These are phyloP conservation scores for Barbarea vulgaris DNA, from an alignment of 345 rosid genomes.

Conservation along the genomic window DNA sequence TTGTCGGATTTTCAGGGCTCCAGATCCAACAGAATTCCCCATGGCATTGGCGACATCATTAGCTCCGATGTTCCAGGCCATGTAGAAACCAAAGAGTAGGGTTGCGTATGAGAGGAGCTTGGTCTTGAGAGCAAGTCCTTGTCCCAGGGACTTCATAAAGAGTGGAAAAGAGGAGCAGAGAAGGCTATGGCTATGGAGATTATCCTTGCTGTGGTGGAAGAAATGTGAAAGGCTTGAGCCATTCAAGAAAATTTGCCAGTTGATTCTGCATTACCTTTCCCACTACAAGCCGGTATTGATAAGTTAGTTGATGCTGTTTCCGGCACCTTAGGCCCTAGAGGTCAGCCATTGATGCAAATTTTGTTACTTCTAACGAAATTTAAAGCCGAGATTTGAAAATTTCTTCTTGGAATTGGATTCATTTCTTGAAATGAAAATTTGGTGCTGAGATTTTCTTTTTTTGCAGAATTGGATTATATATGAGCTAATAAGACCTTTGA, in stretches of 20 bases:
- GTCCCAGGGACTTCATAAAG: conserved; percentile 71
- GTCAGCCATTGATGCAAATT: no score
- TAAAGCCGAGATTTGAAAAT: no score
- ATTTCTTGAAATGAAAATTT: no score
- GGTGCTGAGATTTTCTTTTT: no score
- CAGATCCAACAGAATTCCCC: conserved; percentile 98
- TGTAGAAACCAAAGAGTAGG: conserved; percentile 83
- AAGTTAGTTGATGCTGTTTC: no score
- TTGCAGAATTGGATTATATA: no score
- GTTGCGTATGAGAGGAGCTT: conserved; percentile 73
- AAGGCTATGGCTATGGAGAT: conserved; percentile 65
- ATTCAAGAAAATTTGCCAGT: conserved; percentile 57
- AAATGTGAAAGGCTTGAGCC: conserved; percentile 80
- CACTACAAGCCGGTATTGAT: no score
- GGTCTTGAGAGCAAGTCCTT: conserved; percentile 63
- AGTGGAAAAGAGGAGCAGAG: conserved; percentile 70
- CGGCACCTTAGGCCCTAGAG: no score
- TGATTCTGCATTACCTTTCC: conserved; percentile 36
- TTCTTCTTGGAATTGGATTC: no score
- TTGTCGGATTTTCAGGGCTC: conserved; percentile 77
- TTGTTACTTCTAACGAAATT: no score
- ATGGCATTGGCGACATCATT: conserved; percentile 99
- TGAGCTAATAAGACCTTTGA: no score
- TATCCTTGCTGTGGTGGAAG: conserved; percentile 70
- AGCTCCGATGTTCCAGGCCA: conserved; percentile 99